Evolutionary conservation across 164 flowering plant genomes (phyloP).

Genomic region (Vitis cinerea): DNA sequence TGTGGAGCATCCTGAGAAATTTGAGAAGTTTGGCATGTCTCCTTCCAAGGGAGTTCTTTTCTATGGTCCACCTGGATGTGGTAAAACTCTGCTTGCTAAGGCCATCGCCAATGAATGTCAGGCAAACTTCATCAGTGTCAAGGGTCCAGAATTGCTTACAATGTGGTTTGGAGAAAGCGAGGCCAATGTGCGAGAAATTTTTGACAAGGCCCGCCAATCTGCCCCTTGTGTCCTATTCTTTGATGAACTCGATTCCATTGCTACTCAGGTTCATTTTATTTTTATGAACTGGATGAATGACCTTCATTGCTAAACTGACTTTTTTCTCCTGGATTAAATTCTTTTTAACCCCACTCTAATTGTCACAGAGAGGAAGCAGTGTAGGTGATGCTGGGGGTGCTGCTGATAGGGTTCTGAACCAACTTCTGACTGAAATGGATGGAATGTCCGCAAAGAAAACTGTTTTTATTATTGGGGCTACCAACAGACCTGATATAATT

Average conservation of each 20-base stretch:
- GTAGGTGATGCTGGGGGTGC: slow-evolving; percentile 93
- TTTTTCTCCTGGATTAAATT: not conserved
- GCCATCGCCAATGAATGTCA: slow-evolving; percentile 93
- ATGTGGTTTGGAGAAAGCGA: slow-evolving; percentile 98
- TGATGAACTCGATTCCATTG: slow-evolving; percentile 90
- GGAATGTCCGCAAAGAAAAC: slow-evolving; percentile 93
- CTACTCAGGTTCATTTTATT: slow-evolving; percentile 62
- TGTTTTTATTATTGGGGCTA: slow-evolving; percentile 86
- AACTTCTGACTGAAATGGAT: slow-evolving; percentile 89
- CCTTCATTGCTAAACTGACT: not conserved
- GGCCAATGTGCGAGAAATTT: slow-evolving; percentile 84
- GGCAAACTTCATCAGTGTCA: slow-evolving; percentile 83
- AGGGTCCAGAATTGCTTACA: slow-evolving; percentile 89
- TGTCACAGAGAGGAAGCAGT: slow-evolving; percentile 78
- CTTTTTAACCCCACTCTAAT: not conserved
- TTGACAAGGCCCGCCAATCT: slow-evolving; percentile 88
- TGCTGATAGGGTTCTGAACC: slow-evolving; percentile 85
- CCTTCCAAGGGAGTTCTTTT: slow-evolving; percentile 92
- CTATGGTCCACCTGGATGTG: slow-evolving; percentile 96
- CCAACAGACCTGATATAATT: slow-evolving; percentile 86
- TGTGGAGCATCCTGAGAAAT: slow-evolving; percentile 95
- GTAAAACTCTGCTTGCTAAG: slow-evolving; percentile 81
- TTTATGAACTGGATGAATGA: not conserved
- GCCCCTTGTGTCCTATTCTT: slow-evolving; percentile 91
- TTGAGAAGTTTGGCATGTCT: slow-evolving; percentile 92